These are phyloP conservation scores for Hypoxylon fuscum DNA, from an alignment of 495 filamentous ascomycete genomes.

Conservation along the genomic window DNA sequence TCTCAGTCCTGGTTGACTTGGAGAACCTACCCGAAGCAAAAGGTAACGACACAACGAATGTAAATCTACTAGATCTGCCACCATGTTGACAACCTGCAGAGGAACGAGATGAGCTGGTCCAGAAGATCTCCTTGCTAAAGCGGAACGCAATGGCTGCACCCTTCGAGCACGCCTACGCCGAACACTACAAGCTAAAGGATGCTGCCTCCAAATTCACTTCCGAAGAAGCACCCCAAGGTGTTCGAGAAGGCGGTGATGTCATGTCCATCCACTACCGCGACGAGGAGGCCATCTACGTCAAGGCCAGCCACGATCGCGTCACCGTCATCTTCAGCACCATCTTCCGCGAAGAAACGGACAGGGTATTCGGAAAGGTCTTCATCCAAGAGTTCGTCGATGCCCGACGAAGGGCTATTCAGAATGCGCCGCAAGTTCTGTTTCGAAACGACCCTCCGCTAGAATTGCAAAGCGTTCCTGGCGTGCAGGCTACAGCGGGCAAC, in stretches of 20 bases:
- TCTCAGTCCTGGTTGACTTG: slow-evolving; percentile 87
- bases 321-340: slow-evolving; percentile 99
- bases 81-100: slow-evolving; percentile 57
- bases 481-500: slow-evolving; percentile 73
- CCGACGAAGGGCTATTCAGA: slow-evolving; percentile 91
- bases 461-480: slow-evolving; percentile 83
- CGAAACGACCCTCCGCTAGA: slow-evolving; percentile 94
- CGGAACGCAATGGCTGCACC: slow-evolving; percentile 98
- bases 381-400: slow-evolving; percentile 96
- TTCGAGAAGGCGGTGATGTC: slow-evolving; percentile 87
- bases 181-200: slow-evolving; percentile 84
- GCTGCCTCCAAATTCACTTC: slow-evolving; percentile 89
- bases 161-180: slow-evolving; percentile 95
- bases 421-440: slow-evolving; percentile 98
- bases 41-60: slow-evolving; percentile 50
- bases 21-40: slow-evolving; percentile 83
- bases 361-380: slow-evolving; percentile 97
- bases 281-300: slow-evolving; percentile 99
- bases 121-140: slow-evolving; percentile 86
- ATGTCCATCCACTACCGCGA: slow-evolving; percentile 98
- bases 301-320: slow-evolving; percentile 94
- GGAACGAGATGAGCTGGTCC: slow-evolving; percentile 82
- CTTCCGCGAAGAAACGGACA: slow-evolving; percentile 96
- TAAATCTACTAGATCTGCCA: background rate
- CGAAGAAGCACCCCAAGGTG: slow-evolving; percentile 89